These are phyloP conservation scores for Butyriboletus loyo DNA, from an alignment of 768 basidiomycete genomes.

Conservation along the genomic window DNA sequence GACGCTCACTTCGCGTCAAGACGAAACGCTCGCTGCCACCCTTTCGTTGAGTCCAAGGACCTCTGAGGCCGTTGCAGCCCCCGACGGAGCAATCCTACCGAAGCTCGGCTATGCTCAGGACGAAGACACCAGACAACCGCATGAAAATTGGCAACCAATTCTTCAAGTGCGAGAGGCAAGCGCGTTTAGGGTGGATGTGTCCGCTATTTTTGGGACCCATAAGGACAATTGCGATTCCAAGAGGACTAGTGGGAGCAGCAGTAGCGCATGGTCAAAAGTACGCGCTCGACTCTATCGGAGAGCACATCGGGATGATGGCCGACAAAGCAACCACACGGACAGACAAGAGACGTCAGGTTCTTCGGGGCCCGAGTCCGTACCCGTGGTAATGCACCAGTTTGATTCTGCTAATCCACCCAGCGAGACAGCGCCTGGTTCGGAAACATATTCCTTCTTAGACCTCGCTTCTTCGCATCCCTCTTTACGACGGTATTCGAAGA, in stretches of 20 bases:
- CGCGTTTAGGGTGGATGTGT: constrained; percentile 47
- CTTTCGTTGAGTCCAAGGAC: constrained; percentile 47
- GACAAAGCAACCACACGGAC: constrained; percentile 14
- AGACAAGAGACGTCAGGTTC: constrained; percentile 22
- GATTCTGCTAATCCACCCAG: constrained; percentile 15
- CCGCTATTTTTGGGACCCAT: constrained; percentile 22
- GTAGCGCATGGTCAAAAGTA: constrained; percentile 32
- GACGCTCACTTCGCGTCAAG: constrained; percentile 30
- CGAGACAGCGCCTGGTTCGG: constrained; percentile 25
- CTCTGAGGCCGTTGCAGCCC: constrained; percentile 25
- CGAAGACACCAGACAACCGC: constrained; percentile 1
- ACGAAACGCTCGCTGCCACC: constrained; percentile 39
- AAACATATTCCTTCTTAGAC: constrained; percentile 34
- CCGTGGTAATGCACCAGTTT: constrained; percentile 29
- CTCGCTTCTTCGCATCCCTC: constrained; percentile 28
- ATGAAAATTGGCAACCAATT: constrained; percentile 11
- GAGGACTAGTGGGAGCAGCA: constrained; percentile 22
- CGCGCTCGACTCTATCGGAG: constrained; percentile 28
- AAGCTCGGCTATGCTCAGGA: constrained; percentile 6
- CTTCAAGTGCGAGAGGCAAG: constrained; percentile 41
- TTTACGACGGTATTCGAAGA: constrained; percentile 23
- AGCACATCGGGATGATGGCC: constrained; percentile 31
- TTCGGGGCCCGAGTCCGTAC: constrained; percentile 30
- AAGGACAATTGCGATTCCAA: constrained; percentile 18
- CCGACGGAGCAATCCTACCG: constrained; percentile 1